Conservation (phyloP, 208 protist species). For the Acanthamoeba comandoni region DNA sequence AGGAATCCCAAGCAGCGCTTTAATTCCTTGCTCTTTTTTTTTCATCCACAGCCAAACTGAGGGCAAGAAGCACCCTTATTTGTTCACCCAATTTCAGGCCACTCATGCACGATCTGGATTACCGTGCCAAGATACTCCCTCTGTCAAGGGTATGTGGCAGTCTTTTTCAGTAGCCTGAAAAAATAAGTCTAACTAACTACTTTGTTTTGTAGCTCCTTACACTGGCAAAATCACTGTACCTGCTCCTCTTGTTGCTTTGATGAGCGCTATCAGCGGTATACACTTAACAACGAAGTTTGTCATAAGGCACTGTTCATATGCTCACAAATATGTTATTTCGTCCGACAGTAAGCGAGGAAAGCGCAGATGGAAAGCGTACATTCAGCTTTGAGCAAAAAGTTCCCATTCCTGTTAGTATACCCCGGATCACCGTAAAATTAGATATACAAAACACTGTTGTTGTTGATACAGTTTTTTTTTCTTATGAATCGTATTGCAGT, state of each 20-base stretch:
- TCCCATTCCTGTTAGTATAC: conserved; percentile 75
- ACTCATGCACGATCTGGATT: conserved; percentile 87
- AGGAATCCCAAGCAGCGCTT: not conserved
- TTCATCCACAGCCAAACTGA: conserved; percentile 84
- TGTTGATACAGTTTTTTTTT: not conserved
- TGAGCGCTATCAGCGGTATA: conserved; percentile 77
- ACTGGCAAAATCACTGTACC: conserved; percentile 75
- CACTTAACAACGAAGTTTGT: not conserved
- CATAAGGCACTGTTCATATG: not conserved
- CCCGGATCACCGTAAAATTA: not conserved
- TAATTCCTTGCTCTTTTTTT: too few relatives aligned
- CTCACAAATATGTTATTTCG: not conserved
- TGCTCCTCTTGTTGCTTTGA: conserved; percentile 76
- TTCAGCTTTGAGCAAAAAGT: conserved; percentile 81
- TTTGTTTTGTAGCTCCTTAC: conserved; percentile 56
- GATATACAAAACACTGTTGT: not conserved
- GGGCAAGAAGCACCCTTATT: conserved; percentile 90
- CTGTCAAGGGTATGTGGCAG: conserved; percentile 70
- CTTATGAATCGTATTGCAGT: conserved; percentile 9
- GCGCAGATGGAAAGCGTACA: conserved; percentile 7
- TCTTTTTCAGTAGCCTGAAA: not conserved
- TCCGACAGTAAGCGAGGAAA: conserved; percentile 44
- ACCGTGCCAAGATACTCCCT: conserved; percentile 86
- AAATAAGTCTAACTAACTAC: not conserved
- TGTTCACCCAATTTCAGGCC: conserved; percentile 91